A percentile compares a stretch with the other conserved stretches of the same genome.
Conservation (phyloP, 2,329 filamentous ascomycete species). For the Paramyrothecium roridum region DNA sequence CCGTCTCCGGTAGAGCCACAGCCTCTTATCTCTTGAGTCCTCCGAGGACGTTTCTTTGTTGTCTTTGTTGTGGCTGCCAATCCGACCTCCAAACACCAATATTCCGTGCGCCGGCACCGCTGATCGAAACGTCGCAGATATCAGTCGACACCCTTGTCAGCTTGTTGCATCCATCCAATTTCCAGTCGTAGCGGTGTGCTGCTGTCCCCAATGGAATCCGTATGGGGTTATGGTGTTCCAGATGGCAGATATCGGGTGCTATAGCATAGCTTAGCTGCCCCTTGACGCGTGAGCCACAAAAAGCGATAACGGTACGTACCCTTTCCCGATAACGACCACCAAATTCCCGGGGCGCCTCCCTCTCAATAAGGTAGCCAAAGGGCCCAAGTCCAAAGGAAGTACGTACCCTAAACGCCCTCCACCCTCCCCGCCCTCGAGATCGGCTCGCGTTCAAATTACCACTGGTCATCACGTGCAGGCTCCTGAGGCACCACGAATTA, state of each 20-base stretch:
- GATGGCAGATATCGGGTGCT: not conserved
- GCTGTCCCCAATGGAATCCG: too few species aligned
- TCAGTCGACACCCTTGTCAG: conserved; percentile 5
- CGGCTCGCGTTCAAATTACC: too few species aligned
- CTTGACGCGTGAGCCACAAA: conserved; percentile 17
- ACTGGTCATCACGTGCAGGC: conserved; percentile 24
- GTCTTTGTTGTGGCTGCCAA: conserved; percentile 1
- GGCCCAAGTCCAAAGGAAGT: conserved; percentile 9
- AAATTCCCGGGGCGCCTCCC: too few species aligned
- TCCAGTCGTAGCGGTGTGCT: conserved; percentile 12
- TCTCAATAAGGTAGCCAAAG: conserved; percentile 3
- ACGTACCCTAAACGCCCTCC: not conserved
- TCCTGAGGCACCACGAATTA: conserved; percentile 32
- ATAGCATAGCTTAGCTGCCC: not conserved
- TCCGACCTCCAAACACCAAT: too few species aligned
- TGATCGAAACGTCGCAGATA: not conserved
- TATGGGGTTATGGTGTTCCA: not conserved
- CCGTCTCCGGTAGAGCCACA: not conserved
- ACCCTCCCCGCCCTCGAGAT: too few species aligned
- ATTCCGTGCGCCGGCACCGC: conserved; percentile 7
- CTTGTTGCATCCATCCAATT: conserved; percentile 15
- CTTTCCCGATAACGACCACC: too few species aligned
- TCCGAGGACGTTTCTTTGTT: conserved; percentile 13
- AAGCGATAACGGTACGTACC: too few species aligned
- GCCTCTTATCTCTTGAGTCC: not conserved